Evolutionary conservation across 345 rosid genomes (phyloP).

Genomic region (Populus euphratica): DNA sequence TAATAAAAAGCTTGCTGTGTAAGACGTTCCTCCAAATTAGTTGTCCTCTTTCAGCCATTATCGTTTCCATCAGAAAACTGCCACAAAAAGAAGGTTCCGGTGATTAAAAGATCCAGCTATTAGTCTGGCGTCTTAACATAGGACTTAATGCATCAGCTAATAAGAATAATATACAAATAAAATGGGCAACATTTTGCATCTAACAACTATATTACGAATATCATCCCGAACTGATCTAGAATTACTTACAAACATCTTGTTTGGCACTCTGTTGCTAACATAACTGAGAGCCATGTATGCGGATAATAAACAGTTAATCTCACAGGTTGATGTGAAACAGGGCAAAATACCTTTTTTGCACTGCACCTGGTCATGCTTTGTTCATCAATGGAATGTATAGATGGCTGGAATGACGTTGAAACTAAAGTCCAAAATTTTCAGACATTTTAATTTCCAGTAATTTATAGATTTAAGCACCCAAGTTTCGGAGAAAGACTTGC

Average conservation of each 20-base stretch:
- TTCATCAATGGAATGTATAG: neutral
- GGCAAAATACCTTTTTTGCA: neutral
- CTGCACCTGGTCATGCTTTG: neutral
- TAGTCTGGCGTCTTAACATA: neutral
- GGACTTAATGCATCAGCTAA: neutral
- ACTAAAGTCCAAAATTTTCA: neutral
- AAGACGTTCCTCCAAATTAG: neutral
- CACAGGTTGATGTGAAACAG: neutral
- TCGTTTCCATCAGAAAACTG: neutral
- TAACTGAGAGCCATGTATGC: neutral
- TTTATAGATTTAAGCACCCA: neutral
- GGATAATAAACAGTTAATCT: neutral
- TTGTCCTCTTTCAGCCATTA: neutral
- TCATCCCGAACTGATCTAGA: neutral
- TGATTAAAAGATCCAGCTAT: neutral
- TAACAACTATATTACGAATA: neutral
- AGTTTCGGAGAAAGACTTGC: slow-evolving; percentile 5
- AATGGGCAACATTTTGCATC: neutral
- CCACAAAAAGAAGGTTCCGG: neutral
- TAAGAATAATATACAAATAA: neutral
- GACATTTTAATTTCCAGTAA: neutral
- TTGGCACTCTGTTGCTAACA: neutral
- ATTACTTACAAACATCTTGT: neutral
- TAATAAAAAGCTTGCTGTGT: neutral
- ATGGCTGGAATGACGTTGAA: neutral